Evolutionary conservation across 768 basidiomycete genomes (phyloP).

Genomic region (Termitomyces sp.): DNA sequence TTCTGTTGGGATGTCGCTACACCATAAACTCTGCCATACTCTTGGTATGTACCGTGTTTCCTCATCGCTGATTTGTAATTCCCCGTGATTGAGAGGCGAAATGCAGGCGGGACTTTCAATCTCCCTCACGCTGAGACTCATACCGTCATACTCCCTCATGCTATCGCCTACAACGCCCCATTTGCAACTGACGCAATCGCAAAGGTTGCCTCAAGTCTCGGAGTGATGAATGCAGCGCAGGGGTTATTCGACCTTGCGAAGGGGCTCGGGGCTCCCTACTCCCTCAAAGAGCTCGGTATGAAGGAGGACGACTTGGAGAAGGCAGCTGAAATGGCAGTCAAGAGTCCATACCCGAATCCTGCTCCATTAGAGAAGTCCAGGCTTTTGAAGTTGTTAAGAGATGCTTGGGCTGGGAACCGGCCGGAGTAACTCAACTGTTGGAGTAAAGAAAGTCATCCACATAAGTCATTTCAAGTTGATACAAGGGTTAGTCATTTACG

Average conservation of each 20-base stretch:
- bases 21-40: conserved; percentile 37
- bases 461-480: neutral
- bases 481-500: neutral
- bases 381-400: conserved; percentile 21
- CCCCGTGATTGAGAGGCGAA: neutral
- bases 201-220: conserved; percentile 26
- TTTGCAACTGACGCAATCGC: conserved; percentile 24
- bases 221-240: conserved; percentile 16
- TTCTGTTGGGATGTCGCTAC: conserved; percentile 29
- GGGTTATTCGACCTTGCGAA: conserved; percentile 20
- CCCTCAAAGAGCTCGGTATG: conserved; percentile 34
- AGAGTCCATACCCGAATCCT: conserved; percentile 34
- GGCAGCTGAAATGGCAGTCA: conserved; percentile 31
- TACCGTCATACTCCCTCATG: conserved; percentile 37
- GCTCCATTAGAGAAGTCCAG: conserved; percentile 30
- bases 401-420: conserved; percentile 26
- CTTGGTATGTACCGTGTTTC: conserved; percentile 25
- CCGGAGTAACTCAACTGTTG: conserved; percentile 15
- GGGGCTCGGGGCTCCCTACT: conserved; percentile 24
- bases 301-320: conserved; percentile 33
- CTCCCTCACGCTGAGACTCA: conserved; percentile 38
- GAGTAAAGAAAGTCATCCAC: neutral
- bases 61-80: conserved; percentile 7
- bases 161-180: conserved; percentile 34
- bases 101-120: conserved; percentile 31